These are phyloP conservation scores for Marchantia polymorpha DNA, from an alignment of 225 moss, liverwort and hornwort genomes.

Conservation along the genomic window DNA sequence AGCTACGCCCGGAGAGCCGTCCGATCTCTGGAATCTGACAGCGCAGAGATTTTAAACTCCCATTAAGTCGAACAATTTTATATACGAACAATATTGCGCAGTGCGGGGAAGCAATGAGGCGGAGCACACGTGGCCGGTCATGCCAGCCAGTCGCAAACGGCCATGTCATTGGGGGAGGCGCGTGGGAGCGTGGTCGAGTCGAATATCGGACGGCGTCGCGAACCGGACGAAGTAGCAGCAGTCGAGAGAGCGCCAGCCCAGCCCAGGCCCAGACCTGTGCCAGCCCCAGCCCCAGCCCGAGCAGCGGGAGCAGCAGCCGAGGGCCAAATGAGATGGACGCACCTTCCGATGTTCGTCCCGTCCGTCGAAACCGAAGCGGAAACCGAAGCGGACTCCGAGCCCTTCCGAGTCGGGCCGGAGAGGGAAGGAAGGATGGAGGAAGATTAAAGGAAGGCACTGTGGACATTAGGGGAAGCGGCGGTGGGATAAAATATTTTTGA, in stretches of 20 bases:
- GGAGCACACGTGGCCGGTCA: not conserved
- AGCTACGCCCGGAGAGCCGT: not conserved
- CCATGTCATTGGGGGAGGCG: conserved; percentile 1
- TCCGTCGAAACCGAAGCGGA: no score
- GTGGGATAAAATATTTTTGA: not conserved
- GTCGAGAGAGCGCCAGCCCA: not conserved
- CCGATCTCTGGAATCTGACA: not conserved
- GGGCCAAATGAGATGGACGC: not conserved
- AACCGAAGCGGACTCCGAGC: no score
- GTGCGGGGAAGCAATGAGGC: not conserved
- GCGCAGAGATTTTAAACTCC: not conserved
- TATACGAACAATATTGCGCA: not conserved
- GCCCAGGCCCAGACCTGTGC: no score
- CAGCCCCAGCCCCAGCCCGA: no score
- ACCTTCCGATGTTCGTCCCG: not conserved
- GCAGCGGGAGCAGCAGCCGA: not conserved
- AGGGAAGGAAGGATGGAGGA: not conserved
- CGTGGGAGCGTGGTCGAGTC: conserved; percentile 1
- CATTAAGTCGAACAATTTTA: not conserved
- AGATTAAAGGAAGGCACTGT: not conserved
- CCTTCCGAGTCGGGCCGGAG: no score
- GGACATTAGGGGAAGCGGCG: not conserved
- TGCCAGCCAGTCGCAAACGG: not conserved
- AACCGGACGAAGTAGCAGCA: not conserved
- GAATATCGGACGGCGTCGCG: not conserved